Evolutionary conservation across 73 alveolate species (phyloP).

Genomic region (Urostyla sp.): DNA sequence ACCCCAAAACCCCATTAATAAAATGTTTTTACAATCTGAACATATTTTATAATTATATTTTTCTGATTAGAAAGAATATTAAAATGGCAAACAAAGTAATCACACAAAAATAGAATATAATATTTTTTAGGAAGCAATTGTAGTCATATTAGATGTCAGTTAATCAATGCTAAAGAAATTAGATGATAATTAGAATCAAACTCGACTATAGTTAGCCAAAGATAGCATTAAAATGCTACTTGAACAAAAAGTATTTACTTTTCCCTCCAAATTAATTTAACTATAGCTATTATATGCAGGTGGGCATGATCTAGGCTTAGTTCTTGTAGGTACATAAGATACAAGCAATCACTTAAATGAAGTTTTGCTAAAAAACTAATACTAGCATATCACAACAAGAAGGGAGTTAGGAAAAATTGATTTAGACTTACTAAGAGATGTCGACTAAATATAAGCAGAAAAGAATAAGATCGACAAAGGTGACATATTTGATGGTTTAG

Average conservation of each 20-base stretch:
- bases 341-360: slow-evolving; percentile 72
- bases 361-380: slow-evolving; percentile 62
- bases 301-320: slow-evolving; percentile 79
- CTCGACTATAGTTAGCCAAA: slow-evolving; percentile 73
- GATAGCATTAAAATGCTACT: slow-evolving; percentile 78
- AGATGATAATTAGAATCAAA: slow-evolving; percentile 23
- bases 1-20: too few species aligned
- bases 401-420: slow-evolving; percentile 66
- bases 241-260: slow-evolving; percentile 65
- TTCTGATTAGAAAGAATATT: too few species aligned
- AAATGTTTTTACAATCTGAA: too few species aligned
- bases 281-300: slow-evolving; percentile 67
- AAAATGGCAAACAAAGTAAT: too few species aligned
- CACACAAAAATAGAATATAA: too few species aligned
- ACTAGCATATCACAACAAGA: slow-evolving; percentile 70
- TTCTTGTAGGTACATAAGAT: slow-evolving; percentile 75
- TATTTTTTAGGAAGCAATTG: slow-evolving; percentile 76
- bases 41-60: too few species aligned
- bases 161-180: slow-evolving; percentile 67
- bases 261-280: neutral
- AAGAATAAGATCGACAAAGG: slow-evolving; percentile 75
- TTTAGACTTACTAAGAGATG: slow-evolving; percentile 51
- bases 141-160: slow-evolving; percentile 80
- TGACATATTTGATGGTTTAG: slow-evolving; percentile 91
- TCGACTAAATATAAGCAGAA: slow-evolving; percentile 34